Base-by-base conservation (phyloP, 495 filamentous ascomycete genomes). In the Sordaria brevicollis region DNA sequence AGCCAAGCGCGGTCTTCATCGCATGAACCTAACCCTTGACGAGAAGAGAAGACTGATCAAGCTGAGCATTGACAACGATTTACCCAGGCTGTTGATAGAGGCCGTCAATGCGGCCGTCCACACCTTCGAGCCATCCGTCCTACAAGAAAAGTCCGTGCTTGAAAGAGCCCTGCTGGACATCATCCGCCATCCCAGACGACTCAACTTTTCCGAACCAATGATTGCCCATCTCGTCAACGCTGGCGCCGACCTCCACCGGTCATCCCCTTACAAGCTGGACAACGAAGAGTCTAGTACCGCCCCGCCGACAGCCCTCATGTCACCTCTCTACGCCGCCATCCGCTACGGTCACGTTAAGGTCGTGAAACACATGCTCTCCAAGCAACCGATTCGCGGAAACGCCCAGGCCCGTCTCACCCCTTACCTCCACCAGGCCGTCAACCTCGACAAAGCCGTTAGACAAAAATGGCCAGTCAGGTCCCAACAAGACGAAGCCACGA, bases 311-410 rank as follows among this genome's bases (percentile, higher is more conserved):
- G 9, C 37, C 21, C 15, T 7, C 35, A 15, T 29, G 33, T n/a
- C 36, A 2, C 29, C 37, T 13, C 29, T 34, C 36, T 67, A 43
- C 49, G 34, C 31, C 25, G 49, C 49, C 49, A 57, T 57, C 49
- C 25, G 49, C 49, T 57, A 57, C 49, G 49, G 49, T 13, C 49
- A 57, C 5, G 49, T 57, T 13, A 57, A 57, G 25, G 49, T 35
- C 17, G 49, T 70, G 10, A 43, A 49, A 8, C 13, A 35, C 37
- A 70, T 70, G 69, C 36, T 70, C n/a, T 19, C 11, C 17, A 41
- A 35, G 31, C 69, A 70, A 9, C 69, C 65, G 4, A 67, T 67
- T 31, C 65, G 65, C 2, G 69, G 69, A 4, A 70, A 70, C 19
- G 65, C 39, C 21, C 34, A 67, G 21, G 69, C 69, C 2, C 31